Conservation (phyloP, 2,329 filamentous ascomycete species). For the Pseudogymnoascus sp. region DNA sequence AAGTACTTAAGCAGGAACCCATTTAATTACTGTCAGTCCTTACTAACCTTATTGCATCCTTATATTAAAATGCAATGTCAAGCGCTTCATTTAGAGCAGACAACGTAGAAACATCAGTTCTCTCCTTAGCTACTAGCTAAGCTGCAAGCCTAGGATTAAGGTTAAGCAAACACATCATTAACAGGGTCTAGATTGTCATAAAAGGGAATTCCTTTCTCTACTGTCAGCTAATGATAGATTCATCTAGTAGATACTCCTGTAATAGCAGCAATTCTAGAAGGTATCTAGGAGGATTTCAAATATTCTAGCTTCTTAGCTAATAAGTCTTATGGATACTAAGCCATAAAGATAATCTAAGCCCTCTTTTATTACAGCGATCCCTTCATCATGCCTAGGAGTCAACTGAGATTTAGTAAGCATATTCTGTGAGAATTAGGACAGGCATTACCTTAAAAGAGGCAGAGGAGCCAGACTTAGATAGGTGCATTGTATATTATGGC, state of each 20-base stretch:
- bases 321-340: background rate
- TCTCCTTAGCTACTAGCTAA: conserved; percentile 12
- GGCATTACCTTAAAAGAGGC: conserved; percentile 10
- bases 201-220: conserved; percentile 16
- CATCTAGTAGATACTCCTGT: conserved; percentile 13
- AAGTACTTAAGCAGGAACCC: background rate
- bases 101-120: conserved; percentile 12
- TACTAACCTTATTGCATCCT: conserved; percentile 13
- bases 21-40: background rate
- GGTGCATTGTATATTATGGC: conserved; percentile 15
- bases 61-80: conserved; percentile 15
- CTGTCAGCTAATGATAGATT: conserved; percentile 15
- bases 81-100: conserved; percentile 11
- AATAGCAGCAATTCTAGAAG: background rate
- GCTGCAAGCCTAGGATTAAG: conserved; percentile 11
- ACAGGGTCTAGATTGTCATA: conserved; percentile 15
- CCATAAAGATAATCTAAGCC: conserved; percentile 11
- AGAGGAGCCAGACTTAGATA: conserved; percentile 7
- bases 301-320: background rate
- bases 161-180: conserved; percentile 13
- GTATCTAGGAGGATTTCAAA: background rate
- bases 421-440: background rate
- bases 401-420: background rate
- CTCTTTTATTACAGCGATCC: conserved; percentile 8
- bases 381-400: conserved; percentile 1